These are phyloP conservation scores for Wickerhamomyces sp. DNA, from an alignment of 1,139 yeast genomes.

Conservation along the genomic window DNA sequence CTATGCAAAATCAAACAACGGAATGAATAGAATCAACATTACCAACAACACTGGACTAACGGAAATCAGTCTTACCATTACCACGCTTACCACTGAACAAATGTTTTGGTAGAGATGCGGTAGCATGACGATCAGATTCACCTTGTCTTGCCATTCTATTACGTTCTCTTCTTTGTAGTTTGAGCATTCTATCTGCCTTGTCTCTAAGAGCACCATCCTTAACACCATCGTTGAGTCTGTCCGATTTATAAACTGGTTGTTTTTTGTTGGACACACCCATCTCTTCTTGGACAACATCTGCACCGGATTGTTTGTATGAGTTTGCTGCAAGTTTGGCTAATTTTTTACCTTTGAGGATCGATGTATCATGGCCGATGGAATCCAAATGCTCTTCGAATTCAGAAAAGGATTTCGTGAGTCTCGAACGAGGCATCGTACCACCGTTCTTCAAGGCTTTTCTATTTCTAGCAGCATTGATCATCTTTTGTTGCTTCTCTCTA, in stretches of 20 bases:
- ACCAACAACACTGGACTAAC: constrained; percentile 21
- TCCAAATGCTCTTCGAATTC: constrained; percentile 89
- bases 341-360: constrained; percentile 49
- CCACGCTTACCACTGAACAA: constrained; percentile 95
- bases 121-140: constrained; percentile 90
- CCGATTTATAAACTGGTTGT: constrained; percentile 49
- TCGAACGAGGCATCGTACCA: constrained; percentile 91
- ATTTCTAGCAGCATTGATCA: constrained; percentile 84
- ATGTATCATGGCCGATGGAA: constrained; percentile 82
- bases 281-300: constrained; percentile 66
- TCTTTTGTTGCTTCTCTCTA: constrained; percentile 88
- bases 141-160: constrained; percentile 90
- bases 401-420: constrained; percentile 65
- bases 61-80: constrained; percentile 74
- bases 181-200: constrained; percentile 83
- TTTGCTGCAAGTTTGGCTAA: constrained; percentile 34
- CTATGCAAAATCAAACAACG: too few species aligned
- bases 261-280: constrained; percentile 31
- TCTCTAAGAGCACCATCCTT: constrained; percentile 75
- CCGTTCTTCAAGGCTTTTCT: constrained; percentile 85
- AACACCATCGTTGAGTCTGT: constrained; percentile 84
- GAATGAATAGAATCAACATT: too few species aligned
- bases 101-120: constrained; percentile 87
- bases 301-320: constrained; percentile 54
- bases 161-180: constrained; percentile 89